Evolutionary conservation across 257 asterid genomes (phyloP).

Genomic region (Galeopsis tetrahit): DNA sequence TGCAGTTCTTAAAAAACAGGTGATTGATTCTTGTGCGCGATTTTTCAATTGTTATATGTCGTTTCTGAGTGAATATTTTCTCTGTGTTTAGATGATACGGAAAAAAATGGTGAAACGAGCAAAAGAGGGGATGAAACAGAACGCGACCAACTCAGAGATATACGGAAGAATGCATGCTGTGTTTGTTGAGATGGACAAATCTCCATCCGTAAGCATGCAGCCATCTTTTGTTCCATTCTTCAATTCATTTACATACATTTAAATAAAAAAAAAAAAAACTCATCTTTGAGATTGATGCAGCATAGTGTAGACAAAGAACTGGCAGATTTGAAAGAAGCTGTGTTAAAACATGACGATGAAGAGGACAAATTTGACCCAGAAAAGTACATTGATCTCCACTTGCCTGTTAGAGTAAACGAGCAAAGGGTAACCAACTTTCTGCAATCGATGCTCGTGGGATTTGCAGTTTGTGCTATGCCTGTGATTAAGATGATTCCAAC

Average conservation of each 20-base stretch:
- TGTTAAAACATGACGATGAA: constrained; percentile 59
- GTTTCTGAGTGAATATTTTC: neutral
- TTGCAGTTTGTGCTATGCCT: constrained; percentile 69
- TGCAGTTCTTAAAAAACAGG: constrained; percentile 82
- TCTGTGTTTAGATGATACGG: constrained; percentile 50
- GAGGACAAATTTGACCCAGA: constrained; percentile 63
- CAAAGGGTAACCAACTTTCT: constrained; percentile 86
- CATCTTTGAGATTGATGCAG: constrained; percentile 38
- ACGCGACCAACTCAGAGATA: constrained; percentile 76
- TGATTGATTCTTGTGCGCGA: neutral
- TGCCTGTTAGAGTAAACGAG: constrained; percentile 90
- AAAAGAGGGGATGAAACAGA: constrained; percentile 66
- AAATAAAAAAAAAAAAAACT: no score
- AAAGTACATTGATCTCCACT: constrained; percentile 69
- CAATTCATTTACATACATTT: no score
- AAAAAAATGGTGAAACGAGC: constrained; percentile 81
- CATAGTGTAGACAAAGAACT: constrained; percentile 59
- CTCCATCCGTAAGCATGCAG: constrained; percentile 53
- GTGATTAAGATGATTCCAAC: constrained; percentile 81
- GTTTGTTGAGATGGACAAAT: constrained; percentile 78
- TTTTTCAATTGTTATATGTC: neutral
- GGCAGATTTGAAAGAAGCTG: constrained; percentile 75
- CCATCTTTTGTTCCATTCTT: neutral
- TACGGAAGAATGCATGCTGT: constrained; percentile 83
- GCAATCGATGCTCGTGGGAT: constrained; percentile 74